These are phyloP conservation scores for Arabis hirsuta DNA, from an alignment of 345 rosid species.

Conservation along the genomic window DNA sequence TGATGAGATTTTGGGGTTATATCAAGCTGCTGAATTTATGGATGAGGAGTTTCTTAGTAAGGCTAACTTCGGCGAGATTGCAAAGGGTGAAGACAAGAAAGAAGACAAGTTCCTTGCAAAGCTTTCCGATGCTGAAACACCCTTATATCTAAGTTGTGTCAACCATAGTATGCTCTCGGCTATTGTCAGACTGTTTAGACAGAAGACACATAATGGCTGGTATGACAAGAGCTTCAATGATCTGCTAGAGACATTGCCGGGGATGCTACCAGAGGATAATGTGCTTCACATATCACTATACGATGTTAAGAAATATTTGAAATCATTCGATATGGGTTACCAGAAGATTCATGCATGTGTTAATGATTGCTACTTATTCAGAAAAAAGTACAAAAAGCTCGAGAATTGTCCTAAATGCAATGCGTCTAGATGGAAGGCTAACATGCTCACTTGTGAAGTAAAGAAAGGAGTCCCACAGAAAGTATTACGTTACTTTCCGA, in stretches of 20 bases:
- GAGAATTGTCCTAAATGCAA: no score
- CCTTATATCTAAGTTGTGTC: not conserved
- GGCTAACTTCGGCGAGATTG: not conserved
- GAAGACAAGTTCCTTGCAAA: not conserved
- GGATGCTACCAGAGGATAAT: not conserved
- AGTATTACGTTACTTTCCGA: no score
- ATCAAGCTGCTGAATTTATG: not conserved
- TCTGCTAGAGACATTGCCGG: not conserved
- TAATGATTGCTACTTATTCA: no score
- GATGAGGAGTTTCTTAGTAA: not conserved
- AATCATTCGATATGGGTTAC: no score
- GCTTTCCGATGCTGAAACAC: not conserved
- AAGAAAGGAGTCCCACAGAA: no score
- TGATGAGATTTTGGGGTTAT: not conserved
- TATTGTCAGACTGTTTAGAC: not conserved
- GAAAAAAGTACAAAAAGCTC: no score
- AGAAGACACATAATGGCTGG: not conserved
- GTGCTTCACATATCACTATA: not conserved
- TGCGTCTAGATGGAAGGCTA: no score
- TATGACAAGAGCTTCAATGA: not conserved
- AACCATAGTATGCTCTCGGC: not conserved
- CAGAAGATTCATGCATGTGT: no score
- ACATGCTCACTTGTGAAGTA: no score
- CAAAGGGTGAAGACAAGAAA: not conserved
- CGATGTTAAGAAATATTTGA: not conserved